phyloP scores from a whole-genome alignment of 768 basidiomycete species.

The Leccinum barrowsii region DNA sequence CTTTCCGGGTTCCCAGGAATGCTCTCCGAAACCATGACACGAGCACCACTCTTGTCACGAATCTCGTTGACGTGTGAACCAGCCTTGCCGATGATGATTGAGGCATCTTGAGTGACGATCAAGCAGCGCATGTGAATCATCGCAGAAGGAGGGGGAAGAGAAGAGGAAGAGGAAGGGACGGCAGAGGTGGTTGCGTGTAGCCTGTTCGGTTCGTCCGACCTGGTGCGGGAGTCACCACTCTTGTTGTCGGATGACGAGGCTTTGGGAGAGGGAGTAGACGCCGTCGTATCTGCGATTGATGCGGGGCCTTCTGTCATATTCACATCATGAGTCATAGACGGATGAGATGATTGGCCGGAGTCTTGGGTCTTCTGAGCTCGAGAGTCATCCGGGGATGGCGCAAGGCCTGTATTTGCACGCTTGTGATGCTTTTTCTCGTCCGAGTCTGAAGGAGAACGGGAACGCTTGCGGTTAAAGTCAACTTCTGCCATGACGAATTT shows the following conservation, averaged over 20 bases:
- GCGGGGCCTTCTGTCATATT: slow-evolving; percentile 54
- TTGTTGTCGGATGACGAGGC: slow-evolving; percentile 41
- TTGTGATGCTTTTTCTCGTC: slow-evolving; percentile 79
- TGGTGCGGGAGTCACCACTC: slow-evolving; percentile 38
- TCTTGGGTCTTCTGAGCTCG: slow-evolving; percentile 45
- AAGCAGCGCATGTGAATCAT: slow-evolving; percentile 97
- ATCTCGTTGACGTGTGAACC: slow-evolving; percentile 98
- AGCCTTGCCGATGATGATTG: slow-evolving; percentile 96
- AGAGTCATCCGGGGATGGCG: slow-evolving; percentile 60
- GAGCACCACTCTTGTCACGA: slow-evolving; percentile 92
- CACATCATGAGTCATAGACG: slow-evolving; percentile 50
- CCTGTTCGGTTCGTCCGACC: slow-evolving; percentile 36
- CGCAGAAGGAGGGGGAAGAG: slow-evolving; percentile 59
- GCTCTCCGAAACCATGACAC: slow-evolving; percentile 96
- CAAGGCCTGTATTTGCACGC: slow-evolving; percentile 78
- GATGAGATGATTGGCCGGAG: slow-evolving; percentile 37
- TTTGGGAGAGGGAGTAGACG: slow-evolving; percentile 57
- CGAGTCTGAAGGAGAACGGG: slow-evolving; percentile 79
- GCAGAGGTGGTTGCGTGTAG: slow-evolving; percentile 47
- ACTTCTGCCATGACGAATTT: slow-evolving; percentile 81
- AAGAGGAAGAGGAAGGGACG: slow-evolving; percentile 44
- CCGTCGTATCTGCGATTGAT: slow-evolving; percentile 41
- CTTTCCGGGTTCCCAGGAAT: slow-evolving; percentile 99
- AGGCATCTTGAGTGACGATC: slow-evolving; percentile 98
- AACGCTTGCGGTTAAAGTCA: slow-evolving; percentile 81